Percentiles rank a stretch among this genome's conserved stretches.
Evolutionary conservation across 2,329 filamentous ascomycete species (phyloP).

Genomic region (Triangularia setosa): DNA sequence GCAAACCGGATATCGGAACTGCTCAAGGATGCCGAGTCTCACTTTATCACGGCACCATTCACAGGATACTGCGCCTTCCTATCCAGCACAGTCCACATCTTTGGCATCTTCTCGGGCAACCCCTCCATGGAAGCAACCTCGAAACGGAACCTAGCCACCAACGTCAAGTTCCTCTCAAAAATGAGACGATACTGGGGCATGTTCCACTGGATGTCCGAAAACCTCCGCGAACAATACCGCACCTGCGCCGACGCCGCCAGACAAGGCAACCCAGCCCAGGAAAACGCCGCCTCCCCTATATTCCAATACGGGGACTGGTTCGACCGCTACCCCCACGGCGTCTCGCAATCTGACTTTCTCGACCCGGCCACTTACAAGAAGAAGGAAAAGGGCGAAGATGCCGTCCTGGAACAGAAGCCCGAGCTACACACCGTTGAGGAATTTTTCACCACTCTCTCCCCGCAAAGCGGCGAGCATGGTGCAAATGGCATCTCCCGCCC

Average conservation of each 20-base stretch:
- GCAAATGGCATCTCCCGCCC: slow-evolving; percentile 22
- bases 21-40: slow-evolving; percentile 73
- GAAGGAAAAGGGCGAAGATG: slow-evolving; percentile 79
- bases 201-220: slow-evolving; percentile 96
- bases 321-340: slow-evolving; percentile 86
- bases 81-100: slow-evolving; percentile 90
- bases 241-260: slow-evolving; percentile 77
- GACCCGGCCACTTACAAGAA: slow-evolving; percentile 65
- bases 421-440: slow-evolving; percentile 93
- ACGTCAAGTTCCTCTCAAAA: slow-evolving; percentile 84
- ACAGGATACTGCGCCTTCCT: slow-evolving; percentile 93
- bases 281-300: slow-evolving; percentile 57
- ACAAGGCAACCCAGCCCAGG: slow-evolving; percentile 53
- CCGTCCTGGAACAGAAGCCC: slow-evolving; percentile 80
- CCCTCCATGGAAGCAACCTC: slow-evolving; percentile 68
- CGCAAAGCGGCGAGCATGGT: slow-evolving; percentile 44
- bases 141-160: slow-evolving; percentile 80
- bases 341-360: slow-evolving; percentile 78
- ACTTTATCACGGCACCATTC: slow-evolving; percentile 84
- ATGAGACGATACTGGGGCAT: slow-evolving; percentile 99
- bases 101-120: slow-evolving; percentile 86
- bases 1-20: slow-evolving; percentile 84
- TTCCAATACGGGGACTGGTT: slow-evolving; percentile 99
- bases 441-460: slow-evolving; percentile 79
- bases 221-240: slow-evolving; percentile 82